Percentiles rank a stretch among this genome's conserved stretches.
These are phyloP conservation scores for Endotrypanum monterogeii DNA, from an alignment of 208 protist genomes.

Conservation along the genomic window DNA sequence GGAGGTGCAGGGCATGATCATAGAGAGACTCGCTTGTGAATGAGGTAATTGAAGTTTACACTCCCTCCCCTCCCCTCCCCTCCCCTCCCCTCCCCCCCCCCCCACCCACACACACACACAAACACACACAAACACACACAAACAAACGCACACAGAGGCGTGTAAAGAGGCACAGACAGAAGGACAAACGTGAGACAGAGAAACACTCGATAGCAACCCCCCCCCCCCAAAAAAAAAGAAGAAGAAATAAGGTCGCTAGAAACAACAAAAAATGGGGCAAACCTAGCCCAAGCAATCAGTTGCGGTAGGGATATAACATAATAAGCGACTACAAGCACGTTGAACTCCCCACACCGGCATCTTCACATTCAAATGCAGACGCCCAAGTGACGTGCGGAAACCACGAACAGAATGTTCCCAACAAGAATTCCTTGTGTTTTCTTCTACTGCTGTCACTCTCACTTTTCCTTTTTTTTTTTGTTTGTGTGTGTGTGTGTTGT, in stretches of 20 bases:
- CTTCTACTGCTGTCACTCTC: background rate
- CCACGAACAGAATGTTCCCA: background rate
- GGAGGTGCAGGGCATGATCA: too few relatives aligned
- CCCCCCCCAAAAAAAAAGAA: background rate
- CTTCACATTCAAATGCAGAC: background rate
- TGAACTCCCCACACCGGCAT: too few relatives aligned
- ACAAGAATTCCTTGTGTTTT: too few relatives aligned
- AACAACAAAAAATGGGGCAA: background rate
- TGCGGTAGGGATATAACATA: too few relatives aligned
- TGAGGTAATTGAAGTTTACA: too few relatives aligned
- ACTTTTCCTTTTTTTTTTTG: background rate
- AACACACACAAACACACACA: background rate
- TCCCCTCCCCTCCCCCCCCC: too few relatives aligned
- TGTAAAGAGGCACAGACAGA: background rate
- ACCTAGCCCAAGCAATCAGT: background rate
- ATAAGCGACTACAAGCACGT: too few relatives aligned
- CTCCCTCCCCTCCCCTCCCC: too few relatives aligned
- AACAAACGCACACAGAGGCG: too few relatives aligned
- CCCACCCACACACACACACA: background rate
- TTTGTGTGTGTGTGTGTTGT: too few relatives aligned
- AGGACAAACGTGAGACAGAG: background rate
- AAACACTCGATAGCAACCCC: background rate
- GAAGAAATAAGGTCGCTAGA: conserved; percentile 5
- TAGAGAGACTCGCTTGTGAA: too few relatives aligned
- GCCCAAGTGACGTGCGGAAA: background rate